Evolutionary conservation across 169 alveolate genomes (phyloP), one percentile per base, ranked within the genome.

Genomic region (Eimeria zaria): DNA sequence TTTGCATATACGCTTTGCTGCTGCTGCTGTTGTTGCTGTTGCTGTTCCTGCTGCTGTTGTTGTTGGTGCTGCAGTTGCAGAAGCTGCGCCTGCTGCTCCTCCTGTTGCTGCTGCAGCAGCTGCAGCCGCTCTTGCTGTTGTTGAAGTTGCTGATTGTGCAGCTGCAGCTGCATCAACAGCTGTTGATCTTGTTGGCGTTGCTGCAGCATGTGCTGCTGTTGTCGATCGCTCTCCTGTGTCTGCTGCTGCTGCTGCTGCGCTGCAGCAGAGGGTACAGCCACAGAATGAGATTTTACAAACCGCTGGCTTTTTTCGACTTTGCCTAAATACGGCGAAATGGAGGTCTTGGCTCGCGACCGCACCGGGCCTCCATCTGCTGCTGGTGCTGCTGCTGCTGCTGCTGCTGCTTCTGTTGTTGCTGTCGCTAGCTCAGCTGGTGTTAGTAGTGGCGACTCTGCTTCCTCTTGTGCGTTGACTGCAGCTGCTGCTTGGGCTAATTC

Each of bases 221-320:
- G 53, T 22, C 44, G 85, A 3, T 44, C 62, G 62, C 36, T 39
- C 36, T 74, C 85, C 24, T 74, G 33, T 60, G 18, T 58, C 85
- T 39, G 85, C 85, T 39, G 85, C 62, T 74, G 62, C 62, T 46
- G 58, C 62, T 74, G 85, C 85, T 41, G 85, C 58, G 85, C 62
- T 22, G 85, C 60, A 74, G 62, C 85, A 44, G 85, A 39, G 39
- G 62, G 62, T 22, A 27, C 58, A 39, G 85, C 53, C 30, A 44
- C 60, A 74, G 85, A 74, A 39, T 74, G 36, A 18, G 62, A 74
- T 27, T 44, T 74, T 2, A 9, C 16, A 7, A 74, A 12, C 33
- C 30, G 24, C 62, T 74, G 62, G 9, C 33, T 41, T 3, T 18
- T 39, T 3, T 36, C 16, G 53, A 36, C 83, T 44, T 39, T 60